Evolutionary conservation across 768 basidiomycete genomes (phyloP).

Genomic region (Phallus indusiatus): DNA sequence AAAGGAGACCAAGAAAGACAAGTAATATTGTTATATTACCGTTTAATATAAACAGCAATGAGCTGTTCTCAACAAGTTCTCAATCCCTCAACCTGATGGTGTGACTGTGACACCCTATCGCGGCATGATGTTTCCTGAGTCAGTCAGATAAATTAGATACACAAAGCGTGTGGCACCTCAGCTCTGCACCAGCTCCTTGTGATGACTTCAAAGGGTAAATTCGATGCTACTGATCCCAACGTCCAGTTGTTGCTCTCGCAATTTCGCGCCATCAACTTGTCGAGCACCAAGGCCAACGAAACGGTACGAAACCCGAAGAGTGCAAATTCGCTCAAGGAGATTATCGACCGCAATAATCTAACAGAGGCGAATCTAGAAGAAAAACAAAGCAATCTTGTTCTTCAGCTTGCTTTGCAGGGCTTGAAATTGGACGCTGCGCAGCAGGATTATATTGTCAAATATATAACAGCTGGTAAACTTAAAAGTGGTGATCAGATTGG

Average conservation of each 20-base stretch:
- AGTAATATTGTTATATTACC: conserved; percentile 4
- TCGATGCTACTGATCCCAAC: conserved; percentile 28
- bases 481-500: conserved; percentile 79
- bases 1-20: conserved; percentile 16
- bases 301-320: conserved; percentile 74
- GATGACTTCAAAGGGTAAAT: conserved; percentile 19
- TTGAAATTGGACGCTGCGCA: conserved; percentile 53
- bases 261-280: conserved; percentile 72
- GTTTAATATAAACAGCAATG: no score
- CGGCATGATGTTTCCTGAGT: background rate
- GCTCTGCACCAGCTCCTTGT: conserved; percentile 17
- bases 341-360: conserved; percentile 51
- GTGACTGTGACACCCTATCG: background rate
- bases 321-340: conserved; percentile 55
- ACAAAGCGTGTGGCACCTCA: background rate
- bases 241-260: conserved; percentile 35
- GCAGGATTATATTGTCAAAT: conserved; percentile 52
- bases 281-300: conserved; percentile 70
- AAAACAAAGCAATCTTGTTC: conserved; percentile 64
- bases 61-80: no score
- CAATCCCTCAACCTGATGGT: background rate
- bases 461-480: conserved; percentile 62
- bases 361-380: conserved; percentile 49
- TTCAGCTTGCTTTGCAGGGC: conserved; percentile 53
- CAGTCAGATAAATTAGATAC: background rate